phyloP scores from a whole-genome alignment of 257 asterid species.

The Penstemon eatonii region DNA sequence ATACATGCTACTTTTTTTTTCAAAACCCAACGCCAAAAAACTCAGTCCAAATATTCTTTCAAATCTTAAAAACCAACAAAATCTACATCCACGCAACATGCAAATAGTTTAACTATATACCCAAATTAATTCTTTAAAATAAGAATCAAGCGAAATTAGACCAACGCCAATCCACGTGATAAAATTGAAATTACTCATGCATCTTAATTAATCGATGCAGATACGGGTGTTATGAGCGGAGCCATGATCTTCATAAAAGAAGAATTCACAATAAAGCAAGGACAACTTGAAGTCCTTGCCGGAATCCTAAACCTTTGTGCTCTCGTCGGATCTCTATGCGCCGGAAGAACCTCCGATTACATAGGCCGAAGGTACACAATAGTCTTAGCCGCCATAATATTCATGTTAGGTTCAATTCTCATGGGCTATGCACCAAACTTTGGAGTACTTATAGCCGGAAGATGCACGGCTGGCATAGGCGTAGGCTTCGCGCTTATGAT shows the following conservation, averaged over 20 bases:
- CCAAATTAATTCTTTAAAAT: too few relatives aligned
- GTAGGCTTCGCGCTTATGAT: constrained; percentile 90
- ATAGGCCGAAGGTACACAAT: constrained; percentile 71
- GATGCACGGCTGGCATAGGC: constrained; percentile 71
- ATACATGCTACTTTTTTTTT: too few relatives aligned
- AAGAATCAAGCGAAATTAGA: too few relatives aligned
- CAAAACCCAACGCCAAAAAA: too few relatives aligned
- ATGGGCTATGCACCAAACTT: constrained; percentile 72
- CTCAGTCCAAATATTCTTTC: too few relatives aligned
- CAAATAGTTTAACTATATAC: too few relatives aligned
- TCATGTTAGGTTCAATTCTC: constrained; percentile 59
- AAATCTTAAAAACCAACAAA: too few relatives aligned
- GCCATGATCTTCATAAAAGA: constrained; percentile 75
- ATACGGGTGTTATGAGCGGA: constrained; percentile 86
- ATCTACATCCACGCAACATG: too few relatives aligned
- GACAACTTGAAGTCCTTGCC: constrained; percentile 54
- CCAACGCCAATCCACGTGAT: too few relatives aligned
- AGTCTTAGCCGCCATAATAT: constrained; percentile 49
- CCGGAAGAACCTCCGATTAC: constrained; percentile 69
- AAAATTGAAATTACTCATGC: too few relatives aligned
- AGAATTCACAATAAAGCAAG: constrained; percentile 55
- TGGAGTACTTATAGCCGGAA: constrained; percentile 44
- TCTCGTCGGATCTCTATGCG: constrained; percentile 59
- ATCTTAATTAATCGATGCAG: constrained; percentile 22
- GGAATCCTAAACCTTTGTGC: constrained; percentile 77